Conservation (phyloP, 2,329 filamentous ascomycete species). For the Botryotinia globosa region DNA sequence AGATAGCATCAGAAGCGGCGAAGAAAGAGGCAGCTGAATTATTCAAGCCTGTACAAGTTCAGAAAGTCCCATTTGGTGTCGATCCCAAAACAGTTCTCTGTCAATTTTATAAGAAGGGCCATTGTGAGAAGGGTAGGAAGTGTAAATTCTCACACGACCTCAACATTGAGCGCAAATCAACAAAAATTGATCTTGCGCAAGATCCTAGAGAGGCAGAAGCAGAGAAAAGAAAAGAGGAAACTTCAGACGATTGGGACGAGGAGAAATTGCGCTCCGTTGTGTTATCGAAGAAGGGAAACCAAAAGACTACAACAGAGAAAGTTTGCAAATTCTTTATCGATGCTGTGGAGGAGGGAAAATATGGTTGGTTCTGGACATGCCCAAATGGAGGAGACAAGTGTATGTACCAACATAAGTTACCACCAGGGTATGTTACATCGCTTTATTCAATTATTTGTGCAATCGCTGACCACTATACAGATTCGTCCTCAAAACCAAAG, state of each 20-base stretch:
- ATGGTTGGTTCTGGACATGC: conserved; percentile 99
- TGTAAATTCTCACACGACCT: conserved; percentile 98
- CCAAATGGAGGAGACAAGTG: conserved; percentile 96
- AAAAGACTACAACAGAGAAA: conserved; percentile 91
- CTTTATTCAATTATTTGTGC: neutral
- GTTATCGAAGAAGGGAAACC: conserved; percentile 94
- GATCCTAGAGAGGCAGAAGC: conserved; percentile 74
- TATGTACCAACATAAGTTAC: conserved; percentile 96
- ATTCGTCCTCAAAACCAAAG: conserved; percentile 96
- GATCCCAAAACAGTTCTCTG: conserved; percentile 97
- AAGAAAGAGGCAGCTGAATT: conserved; percentile 76
- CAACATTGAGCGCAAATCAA: conserved; percentile 82
- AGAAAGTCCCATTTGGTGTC: conserved; percentile 96
- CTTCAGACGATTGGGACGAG: conserved; percentile 96
- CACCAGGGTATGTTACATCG: conserved; percentile 71
- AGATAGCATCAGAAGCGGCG: conserved; percentile 83
- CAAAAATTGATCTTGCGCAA: conserved; percentile 88
- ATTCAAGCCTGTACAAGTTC: conserved; percentile 87
- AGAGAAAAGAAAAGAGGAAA: conserved; percentile 82
- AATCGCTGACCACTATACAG: conserved; percentile 47
- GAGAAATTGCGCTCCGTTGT: conserved; percentile 91
- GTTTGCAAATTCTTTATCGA: conserved; percentile 99
- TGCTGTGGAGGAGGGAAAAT: conserved; percentile 96
- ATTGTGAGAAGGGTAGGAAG: conserved; percentile 95
- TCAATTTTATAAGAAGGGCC: conserved; percentile 94